These are phyloP conservation scores for Agaricus subrufescens DNA, from an alignment of 768 basidiomycete genomes.

Conservation along the genomic window DNA sequence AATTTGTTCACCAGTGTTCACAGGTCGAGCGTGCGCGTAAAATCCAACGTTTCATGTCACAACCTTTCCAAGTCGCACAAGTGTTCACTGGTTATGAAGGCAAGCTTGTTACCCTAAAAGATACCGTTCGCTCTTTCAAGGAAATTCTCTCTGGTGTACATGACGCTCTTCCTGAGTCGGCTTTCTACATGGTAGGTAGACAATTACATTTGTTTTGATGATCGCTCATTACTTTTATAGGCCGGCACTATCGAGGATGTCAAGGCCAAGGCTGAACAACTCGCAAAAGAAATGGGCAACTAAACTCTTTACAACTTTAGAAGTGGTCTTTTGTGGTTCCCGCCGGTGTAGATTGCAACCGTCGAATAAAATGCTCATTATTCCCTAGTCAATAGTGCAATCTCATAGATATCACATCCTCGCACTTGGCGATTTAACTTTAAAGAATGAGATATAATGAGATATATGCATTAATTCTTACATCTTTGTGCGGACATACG, in stretches of 20 bases:
- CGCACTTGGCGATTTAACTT: conserved; percentile 51
- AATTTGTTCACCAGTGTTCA: background rate
- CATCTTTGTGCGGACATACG: too few relatives aligned
- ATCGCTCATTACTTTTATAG: conserved; percentile 21
- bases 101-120: conserved; percentile 93
- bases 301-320: conserved; percentile 20
- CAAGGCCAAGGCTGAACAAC: conserved; percentile 95
- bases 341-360: conserved; percentile 10
- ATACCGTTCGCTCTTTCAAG: conserved; percentile 95
- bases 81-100: conserved; percentile 99
- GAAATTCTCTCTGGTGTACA: conserved; percentile 91
- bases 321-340: conserved; percentile 10
- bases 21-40: conserved; percentile 97
- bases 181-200: conserved; percentile 86
- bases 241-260: conserved; percentile 95
- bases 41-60: conserved; percentile 99
- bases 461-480: too few relatives aligned
- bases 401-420: conserved; percentile 14
- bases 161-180: conserved; percentile 89
- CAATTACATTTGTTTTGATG: background rate
- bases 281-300: conserved; percentile 87
- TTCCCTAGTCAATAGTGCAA: conserved; percentile 12
- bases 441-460: too few relatives aligned
- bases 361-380: conserved; percentile 15
- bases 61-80: conserved; percentile 99